Base-by-base conservation (phyloP, 371 early-diverging fungal species). In the Mucor velutinosus region DNA sequence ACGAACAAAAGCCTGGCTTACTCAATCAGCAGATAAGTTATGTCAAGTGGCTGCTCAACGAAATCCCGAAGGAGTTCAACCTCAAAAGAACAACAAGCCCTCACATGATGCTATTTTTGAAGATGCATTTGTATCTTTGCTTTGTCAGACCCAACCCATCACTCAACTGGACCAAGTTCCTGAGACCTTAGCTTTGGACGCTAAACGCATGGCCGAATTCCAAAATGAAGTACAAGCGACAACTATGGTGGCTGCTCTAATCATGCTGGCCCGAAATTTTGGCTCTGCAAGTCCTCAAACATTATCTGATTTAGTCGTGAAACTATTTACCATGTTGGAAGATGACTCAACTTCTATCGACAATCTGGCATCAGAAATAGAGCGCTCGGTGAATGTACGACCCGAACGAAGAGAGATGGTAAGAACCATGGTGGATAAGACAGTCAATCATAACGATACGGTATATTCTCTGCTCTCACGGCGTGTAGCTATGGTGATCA, bases 151-250 rank as follows among this genome's bases (percentile, higher is more conserved):
- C 14, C 57, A 74, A 19, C 56, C 69, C 1, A 57, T 57, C 19
- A 19, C 55, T 0, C 45, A 41, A 10, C 30, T 62, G 0, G 29
- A 67, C 4, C 65, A 76, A 8, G 72, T 90, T 27, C 90, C 94
- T 3, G 94, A 94, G 67, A 93, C 93, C 0, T 67, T 92, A 5
- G n/a, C 68, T 7, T 60, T 92, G 64, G 94, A 94, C 65, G 82
- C 82, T 1, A 80, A 81, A 14, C 84, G 93, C 0, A 66, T 94
- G 43, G 71, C 65, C 35, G 76, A 66, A 4, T 86, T 84, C 64
- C 92, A 92, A 72, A 90, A 91, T 66, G 89, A 90, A 64, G 72
- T 79, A 0, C 91, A 92, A 64, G 83, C 86, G 0, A 69, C 89
- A n/a, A 85, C 86, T 0, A 87, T 91, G 25, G 87, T 89, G 1